Percentiles rank a stretch among this genome's conserved stretches.
phyloP scores from a whole-genome alignment of 2,329 filamentous ascomycete genomes.

The Thermomyces lanuginosus region DNA sequence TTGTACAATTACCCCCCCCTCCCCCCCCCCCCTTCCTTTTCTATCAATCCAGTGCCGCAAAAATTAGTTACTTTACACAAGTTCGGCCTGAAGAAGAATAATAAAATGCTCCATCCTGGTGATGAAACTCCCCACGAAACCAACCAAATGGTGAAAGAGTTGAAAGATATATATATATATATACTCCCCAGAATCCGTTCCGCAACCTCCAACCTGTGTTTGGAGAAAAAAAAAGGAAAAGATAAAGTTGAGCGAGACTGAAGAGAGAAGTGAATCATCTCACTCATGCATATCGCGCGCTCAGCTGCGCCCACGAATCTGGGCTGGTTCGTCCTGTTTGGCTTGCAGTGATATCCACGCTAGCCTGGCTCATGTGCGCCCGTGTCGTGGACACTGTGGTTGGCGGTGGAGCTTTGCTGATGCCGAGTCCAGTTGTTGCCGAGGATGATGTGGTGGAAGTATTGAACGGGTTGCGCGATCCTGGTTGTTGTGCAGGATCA shows the following conservation, averaged over 20 bases:
- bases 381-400: constrained; percentile 10
- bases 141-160: constrained; percentile 1
- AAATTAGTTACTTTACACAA: no score
- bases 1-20: no score
- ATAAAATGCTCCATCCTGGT: no score
- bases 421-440: constrained; percentile 7
- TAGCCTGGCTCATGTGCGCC: constrained; percentile 32
- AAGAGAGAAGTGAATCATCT: background rate
- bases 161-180: no score
- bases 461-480: constrained; percentile 18
- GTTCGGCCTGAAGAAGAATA: no score
- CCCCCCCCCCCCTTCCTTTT: no score
- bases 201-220: no score
- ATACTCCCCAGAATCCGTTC: no score
- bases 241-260: constrained; percentile 2
- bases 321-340: constrained; percentile 35
- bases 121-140: no score
- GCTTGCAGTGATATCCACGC: constrained; percentile 31
- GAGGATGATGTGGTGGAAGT: constrained; percentile 4
- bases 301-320: constrained; percentile 35
- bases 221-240: constrained; percentile 4
- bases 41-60: no score
- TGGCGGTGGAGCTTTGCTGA: constrained; percentile 1
- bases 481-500: constrained; percentile 6
- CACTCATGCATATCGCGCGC: constrained; percentile 24